These are phyloP conservation scores for Starmera amethionina DNA, from an alignment of 805 yeast species.

Conservation along the genomic window DNA sequence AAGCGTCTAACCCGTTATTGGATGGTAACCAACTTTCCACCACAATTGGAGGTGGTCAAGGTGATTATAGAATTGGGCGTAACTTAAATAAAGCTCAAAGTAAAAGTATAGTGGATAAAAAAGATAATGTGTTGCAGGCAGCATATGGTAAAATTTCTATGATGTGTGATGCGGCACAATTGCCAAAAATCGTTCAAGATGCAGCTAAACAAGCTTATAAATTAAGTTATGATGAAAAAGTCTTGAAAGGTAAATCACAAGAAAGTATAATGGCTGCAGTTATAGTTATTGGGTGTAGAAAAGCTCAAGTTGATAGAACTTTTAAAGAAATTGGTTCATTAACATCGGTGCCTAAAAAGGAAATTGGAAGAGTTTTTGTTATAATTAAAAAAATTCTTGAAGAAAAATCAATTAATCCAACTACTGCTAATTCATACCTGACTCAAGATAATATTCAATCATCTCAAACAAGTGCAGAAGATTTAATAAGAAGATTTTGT, in stretches of 20 bases:
- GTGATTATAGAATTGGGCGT: conserved; percentile 77
- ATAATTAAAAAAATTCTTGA: conserved; percentile 64
- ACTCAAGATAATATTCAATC: conserved; percentile 41
- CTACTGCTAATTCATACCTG: conserved; percentile 13
- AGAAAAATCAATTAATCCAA: conserved; percentile 24
- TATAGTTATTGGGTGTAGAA: conserved; percentile 87
- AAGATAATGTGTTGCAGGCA: conserved; percentile 77
- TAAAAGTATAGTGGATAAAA: conserved; percentile 74
- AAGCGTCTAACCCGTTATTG: conserved; percentile 84
- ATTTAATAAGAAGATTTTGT: conserved; percentile 90
- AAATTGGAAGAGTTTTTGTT: conserved; percentile 85
- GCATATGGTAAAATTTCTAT: conserved; percentile 89
- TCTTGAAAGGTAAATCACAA: conserved; percentile 81
- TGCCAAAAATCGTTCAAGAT: conserved; percentile 93
- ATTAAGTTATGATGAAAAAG: conserved; percentile 77
- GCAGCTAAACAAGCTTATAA: conserved; percentile 96
- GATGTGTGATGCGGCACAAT: conserved; percentile 93
- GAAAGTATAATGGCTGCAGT: conserved; percentile 96
- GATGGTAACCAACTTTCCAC: conserved; percentile 91
- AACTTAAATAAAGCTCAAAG: conserved; percentile 88
- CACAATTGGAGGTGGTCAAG: conserved; percentile 79
- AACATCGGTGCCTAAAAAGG: conserved; percentile 88
- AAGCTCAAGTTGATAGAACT: conserved; percentile 88
- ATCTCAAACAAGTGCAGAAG: conserved; percentile 87
- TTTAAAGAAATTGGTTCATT: conserved; percentile 94